Conservation (phyloP, 768 basidiomycete genomes). For the Psilocybe cyanescens region DNA sequence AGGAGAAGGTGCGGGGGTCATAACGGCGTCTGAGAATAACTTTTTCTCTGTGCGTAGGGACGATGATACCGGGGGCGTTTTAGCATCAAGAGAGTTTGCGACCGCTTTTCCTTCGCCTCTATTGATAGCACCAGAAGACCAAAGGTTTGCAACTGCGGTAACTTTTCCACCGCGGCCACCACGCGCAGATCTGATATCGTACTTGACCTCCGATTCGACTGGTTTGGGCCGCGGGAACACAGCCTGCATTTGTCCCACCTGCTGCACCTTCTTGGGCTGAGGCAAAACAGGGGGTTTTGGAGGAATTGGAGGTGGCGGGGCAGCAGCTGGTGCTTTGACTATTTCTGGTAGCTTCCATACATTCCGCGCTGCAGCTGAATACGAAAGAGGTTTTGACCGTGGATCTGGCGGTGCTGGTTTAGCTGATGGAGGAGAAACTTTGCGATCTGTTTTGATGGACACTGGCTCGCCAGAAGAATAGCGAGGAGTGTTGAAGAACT, state of each 20-base stretch:
- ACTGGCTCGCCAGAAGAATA: constrained; percentile 25
- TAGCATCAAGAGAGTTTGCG: constrained; percentile 9
- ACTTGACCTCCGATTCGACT: constrained; percentile 59
- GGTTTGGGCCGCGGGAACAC: constrained; percentile 35
- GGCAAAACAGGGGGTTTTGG: constrained; percentile 19
- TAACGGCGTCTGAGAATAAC: constrained; percentile 27
- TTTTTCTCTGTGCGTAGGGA: constrained; percentile 19
- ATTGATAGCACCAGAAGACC: constrained; percentile 57
- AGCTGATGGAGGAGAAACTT: constrained; percentile 37
- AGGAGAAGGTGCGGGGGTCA: constrained; percentile 19
- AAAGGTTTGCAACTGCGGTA: constrained; percentile 72
- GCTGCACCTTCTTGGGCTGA: constrained; percentile 20
- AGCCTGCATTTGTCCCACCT: constrained; percentile 26
- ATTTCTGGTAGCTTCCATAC: constrained; percentile 22
- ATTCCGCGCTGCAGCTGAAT: constrained; percentile 27
- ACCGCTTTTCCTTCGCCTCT: constrained; percentile 14
- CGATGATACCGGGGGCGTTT: constrained; percentile 1
- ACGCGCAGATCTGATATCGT: constrained; percentile 76
- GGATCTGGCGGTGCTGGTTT: constrained; percentile 18
- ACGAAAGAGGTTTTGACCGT: constrained; percentile 22
- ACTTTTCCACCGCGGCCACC: constrained; percentile 80
- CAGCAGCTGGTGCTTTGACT: constrained; percentile 1
- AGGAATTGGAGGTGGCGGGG: constrained; percentile 11
- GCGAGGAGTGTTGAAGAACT: constrained; percentile 27
- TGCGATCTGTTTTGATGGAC: constrained; percentile 38